Base-by-base conservation (phyloP, 1,284 basidiomycete species). In the Inonotus obliquus region DNA sequence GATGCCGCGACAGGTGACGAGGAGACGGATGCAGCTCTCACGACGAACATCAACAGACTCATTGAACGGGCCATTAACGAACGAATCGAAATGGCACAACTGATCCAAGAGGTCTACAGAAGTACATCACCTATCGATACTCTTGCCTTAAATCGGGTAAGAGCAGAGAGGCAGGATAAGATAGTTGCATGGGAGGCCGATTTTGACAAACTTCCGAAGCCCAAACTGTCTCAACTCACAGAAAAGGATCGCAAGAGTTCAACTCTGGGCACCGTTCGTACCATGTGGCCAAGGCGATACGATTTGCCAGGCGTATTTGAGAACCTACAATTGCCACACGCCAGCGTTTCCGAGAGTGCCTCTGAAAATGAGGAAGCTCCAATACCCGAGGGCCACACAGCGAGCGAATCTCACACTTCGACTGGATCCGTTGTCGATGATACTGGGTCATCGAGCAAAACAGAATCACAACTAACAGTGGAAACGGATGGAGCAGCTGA, bases 181-280 rank as follows among this genome's bases (percentile, higher is more conserved):
- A 94, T 97, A 57, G 94, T 98, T n/a, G 91, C 91, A 47, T 98
- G 96, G 93, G 95, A 97, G 71, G 82, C 84, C 62, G 90, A 94
- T 69, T 93, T 95, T 69, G 88, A 92, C 68, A 81, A 81, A 59
- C 76, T 86, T 61, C 89, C 87, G 2, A 90, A 87, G 68, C 83
- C 84, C 2, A 81, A 83, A 44, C 60, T 69, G 63, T 77, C 65
- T 14, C 78, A 79, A 41, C 68, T 73, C 0, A 64, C 73, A 13
- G 83, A 84, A 61, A 80, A 81, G 65, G 77, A 73, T 45, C 82
- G 82, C 60, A 77, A 82, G 63, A 69, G 79, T 3, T 87, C 88
- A 27, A 79, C 85, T 0, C 88, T 92, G 67, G 79, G 80, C 49
- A 84, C 88, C 27, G 79, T 91, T 57, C 81, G 86, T 39, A 81